Evolutionary conservation across 2,329 filamentous ascomycete genomes (phyloP), one percentile per base, ranked within the genome.

Genomic region (Ophiostoma ips): DNA sequence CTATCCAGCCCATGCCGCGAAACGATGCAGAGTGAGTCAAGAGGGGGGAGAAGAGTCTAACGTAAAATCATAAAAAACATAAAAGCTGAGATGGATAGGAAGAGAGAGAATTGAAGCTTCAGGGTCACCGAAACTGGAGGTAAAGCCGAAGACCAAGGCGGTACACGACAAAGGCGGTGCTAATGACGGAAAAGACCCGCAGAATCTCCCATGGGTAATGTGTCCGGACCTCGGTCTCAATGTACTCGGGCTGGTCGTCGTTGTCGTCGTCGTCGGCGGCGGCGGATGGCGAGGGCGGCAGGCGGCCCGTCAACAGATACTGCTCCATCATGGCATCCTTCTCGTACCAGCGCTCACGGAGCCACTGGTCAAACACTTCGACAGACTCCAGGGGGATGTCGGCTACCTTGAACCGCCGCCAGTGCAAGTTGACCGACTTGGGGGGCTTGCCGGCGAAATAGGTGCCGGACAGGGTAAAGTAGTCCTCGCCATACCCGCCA

Each of bases 401-500:
- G 19, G 76, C 75, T 13, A 95, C 63, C 33, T 77, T 76, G 66
- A 94, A 95, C 10, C 88, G 81, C 49, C 92, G 80, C 87, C 90
- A 98, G 66, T 94, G 84, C 71, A 96, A 89, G 66, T 95, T 96
- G 60, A 96, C 89, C 1, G 88, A 95, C 63, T 89, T 95, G 2
- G 90, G 92, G 1, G 89, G 83, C 1, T 86, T 79, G 12, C 92
- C 89, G 63, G 92, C 79, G 55, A 95, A 82, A 62, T 92, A 95
- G 4, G 87, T 94, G 46, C 88, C 88, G 3, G 79, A 77, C 4
- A 98, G 72, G 0, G 86, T 89, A 65, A 94, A 96, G 59, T 86
- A 84, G 46, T 94, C 80, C 62, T 96, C 89, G n/a, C 90, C 89
- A 57, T 83, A 95, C 58, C 84, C 76, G 36, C 83, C 85, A 52